Percentiles rank a stretch among this genome's conserved stretches.
Evolutionary conservation across 352 stramenopile genomes (phyloP).

Genomic region (Globisporangium perplexum): DNA sequence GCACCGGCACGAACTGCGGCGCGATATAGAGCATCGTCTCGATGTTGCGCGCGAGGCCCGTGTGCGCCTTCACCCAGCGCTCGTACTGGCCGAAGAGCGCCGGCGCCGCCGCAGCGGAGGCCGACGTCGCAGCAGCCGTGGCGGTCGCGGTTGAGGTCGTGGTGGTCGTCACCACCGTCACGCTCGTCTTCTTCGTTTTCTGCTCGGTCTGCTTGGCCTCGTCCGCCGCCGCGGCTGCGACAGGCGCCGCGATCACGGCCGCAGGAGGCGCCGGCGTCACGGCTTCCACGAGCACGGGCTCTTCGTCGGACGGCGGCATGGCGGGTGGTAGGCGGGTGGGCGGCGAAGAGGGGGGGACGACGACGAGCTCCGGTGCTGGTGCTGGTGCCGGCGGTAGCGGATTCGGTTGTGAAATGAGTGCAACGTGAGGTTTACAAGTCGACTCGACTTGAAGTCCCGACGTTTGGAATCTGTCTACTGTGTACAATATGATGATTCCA

Average conservation of each 20-base stretch:
- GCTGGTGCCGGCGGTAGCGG: no score
- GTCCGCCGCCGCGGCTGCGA: neutral
- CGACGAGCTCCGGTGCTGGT: no score
- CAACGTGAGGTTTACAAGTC: no score
- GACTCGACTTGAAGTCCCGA: no score
- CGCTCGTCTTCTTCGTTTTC: neutral
- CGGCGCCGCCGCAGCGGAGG: conserved; percentile 3
- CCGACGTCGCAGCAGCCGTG: neutral
- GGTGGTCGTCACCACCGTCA: conserved; percentile 7
- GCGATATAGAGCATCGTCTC: conserved; percentile 77
- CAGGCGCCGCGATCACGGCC: neutral
- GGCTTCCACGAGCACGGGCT: conserved; percentile 13
- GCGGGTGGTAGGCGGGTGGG: no score
- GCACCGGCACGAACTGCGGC: conserved; percentile 69
- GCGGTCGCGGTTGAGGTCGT: neutral
- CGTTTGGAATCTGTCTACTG: no score
- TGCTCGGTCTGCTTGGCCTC: neutral
- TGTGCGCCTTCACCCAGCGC: conserved; percentile 52
- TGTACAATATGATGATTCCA: no score
- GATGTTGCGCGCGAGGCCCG: conserved; percentile 60
- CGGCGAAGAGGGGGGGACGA: no score
- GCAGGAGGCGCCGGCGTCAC: neutral
- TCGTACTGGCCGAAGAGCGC: conserved; percentile 43
- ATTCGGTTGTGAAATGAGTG: no score
- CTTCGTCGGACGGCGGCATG: conserved; percentile 15